Evolutionary conservation across 371 early-diverging fungal species (phyloP).

Genomic region (Lichtheimia ornata): DNA sequence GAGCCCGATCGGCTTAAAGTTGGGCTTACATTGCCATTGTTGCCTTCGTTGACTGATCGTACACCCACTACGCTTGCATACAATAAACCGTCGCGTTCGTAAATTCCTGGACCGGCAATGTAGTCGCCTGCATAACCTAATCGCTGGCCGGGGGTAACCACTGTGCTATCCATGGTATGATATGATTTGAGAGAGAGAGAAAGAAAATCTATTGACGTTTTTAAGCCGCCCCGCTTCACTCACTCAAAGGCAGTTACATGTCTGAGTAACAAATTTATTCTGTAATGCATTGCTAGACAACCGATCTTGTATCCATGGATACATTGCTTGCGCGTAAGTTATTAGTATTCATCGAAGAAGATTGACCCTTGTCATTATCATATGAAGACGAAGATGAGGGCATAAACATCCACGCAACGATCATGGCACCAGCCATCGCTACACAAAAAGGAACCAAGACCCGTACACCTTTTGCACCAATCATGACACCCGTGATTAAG

Average conservation of each 20-base stretch:
- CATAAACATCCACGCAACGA: too few relatives aligned
- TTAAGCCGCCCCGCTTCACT: too few relatives aligned
- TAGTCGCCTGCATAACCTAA: constrained; percentile 77
- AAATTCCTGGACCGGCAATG: constrained; percentile 77
- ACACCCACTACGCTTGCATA: constrained; percentile 83
- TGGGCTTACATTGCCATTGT: constrained; percentile 38
- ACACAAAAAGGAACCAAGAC: constrained; percentile 29
- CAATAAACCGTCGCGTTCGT: constrained; percentile 73
- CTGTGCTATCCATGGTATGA: constrained; percentile 18
- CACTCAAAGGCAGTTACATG: too few relatives aligned
- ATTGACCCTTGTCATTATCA: too few relatives aligned
- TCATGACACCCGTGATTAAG: constrained; percentile 23
- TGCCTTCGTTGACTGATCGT: constrained; percentile 36
- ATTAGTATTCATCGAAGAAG: too few relatives aligned
- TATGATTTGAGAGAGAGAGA: not conserved
- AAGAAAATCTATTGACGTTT: too few relatives aligned
- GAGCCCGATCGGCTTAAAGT: not conserved
- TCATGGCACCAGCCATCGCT: constrained; percentile 10
- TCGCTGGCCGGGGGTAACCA: constrained; percentile 83
- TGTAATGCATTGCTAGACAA: too few relatives aligned
- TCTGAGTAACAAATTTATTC: too few relatives aligned
- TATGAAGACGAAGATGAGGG: too few relatives aligned
- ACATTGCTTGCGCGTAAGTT: too few relatives aligned
- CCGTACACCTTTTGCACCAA: constrained; percentile 16
- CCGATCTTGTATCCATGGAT: too few relatives aligned